These are phyloP conservation scores for Verticillium albo-atrum DNA, from an alignment of 2,329 filamentous ascomycete genomes.

Conservation along the genomic window DNA sequence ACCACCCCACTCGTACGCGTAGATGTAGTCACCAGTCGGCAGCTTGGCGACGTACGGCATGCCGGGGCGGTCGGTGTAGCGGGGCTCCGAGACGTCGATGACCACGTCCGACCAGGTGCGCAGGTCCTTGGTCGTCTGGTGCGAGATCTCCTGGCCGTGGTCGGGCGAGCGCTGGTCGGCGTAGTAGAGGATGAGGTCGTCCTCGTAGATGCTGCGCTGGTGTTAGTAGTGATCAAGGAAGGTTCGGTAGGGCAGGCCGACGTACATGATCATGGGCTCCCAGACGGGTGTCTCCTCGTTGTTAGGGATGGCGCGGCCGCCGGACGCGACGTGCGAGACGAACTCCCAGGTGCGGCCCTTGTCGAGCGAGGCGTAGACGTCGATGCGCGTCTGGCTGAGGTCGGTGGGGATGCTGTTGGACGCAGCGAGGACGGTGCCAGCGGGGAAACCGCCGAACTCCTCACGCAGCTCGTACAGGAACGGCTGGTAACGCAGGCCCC, in stretches of 20 bases:
- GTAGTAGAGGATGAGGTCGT: conserved; percentile 62
- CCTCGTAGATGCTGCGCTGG: conserved; percentile 40
- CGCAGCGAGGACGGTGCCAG: conserved; percentile 59
- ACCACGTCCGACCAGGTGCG: conserved; percentile 49
- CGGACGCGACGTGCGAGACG: conserved; percentile 59
- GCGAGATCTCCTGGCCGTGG: conserved; percentile 65
- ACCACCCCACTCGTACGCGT: conserved; percentile 31
- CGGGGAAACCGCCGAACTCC: conserved; percentile 50
- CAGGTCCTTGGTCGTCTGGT: conserved; percentile 58
- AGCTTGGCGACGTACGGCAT: conserved; percentile 2
- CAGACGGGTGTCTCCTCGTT: conserved; percentile 67
- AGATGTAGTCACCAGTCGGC: conserved; percentile 1
- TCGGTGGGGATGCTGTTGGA: conserved; percentile 57
- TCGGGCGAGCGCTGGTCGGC: conserved; percentile 64
- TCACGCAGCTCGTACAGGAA: conserved; percentile 60
- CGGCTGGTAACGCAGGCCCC: conserved; percentile 66
- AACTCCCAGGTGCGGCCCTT: conserved; percentile 61
- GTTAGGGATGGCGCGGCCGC: conserved; percentile 56
- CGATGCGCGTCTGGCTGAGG: conserved; percentile 60
- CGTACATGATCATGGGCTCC: conserved; percentile 57
- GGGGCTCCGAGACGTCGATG: conserved; percentile 59
- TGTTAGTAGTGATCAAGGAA: background rate
- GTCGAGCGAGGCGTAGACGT: conserved; percentile 63
- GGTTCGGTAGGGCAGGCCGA: conserved; percentile 1
- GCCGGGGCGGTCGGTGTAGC: conserved; percentile 55